Evolutionary conservation across 768 basidiomycete genomes (phyloP).

Genomic region (Strobilomyces dryophilus): DNA sequence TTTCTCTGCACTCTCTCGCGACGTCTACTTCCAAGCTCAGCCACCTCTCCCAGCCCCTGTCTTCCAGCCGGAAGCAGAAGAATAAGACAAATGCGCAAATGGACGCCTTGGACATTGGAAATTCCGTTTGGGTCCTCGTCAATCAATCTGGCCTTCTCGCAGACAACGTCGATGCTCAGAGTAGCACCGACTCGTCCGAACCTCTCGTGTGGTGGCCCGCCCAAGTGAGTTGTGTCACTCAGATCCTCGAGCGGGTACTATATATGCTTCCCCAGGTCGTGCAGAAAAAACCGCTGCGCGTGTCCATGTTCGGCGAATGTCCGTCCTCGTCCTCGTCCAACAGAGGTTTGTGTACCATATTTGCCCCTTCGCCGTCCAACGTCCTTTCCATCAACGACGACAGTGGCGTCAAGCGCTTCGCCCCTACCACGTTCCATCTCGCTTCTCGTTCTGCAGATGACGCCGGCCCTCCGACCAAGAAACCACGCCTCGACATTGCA

Average conservation of each 20-base stretch:
- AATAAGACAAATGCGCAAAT: constrained; percentile 1
- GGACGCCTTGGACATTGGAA: constrained; percentile 29
- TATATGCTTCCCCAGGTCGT: constrained; percentile 20
- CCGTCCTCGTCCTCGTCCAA: constrained; percentile 23
- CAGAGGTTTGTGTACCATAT: constrained; percentile 25
- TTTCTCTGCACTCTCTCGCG: constrained; percentile 9
- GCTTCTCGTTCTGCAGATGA: constrained; percentile 4
- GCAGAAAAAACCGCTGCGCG: constrained; percentile 25
- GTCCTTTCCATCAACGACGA: constrained; percentile 37
- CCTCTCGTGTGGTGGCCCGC: constrained; percentile 67
- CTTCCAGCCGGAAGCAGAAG: constrained; percentile 20
- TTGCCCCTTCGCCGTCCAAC: constrained; percentile 35
- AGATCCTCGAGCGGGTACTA: not conserved
- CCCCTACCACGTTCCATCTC: constrained; percentile 32
- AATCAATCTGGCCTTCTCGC: constrained; percentile 36
- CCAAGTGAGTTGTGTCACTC: constrained; percentile 40
- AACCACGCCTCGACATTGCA: constrained; percentile 34
- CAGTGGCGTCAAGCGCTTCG: constrained; percentile 41
- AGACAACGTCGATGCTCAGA: constrained; percentile 25
- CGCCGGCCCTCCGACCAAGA: constrained; percentile 41
- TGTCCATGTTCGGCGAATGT: constrained; percentile 30
- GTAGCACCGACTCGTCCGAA: constrained; percentile 16
- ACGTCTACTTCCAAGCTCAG: constrained; percentile 9
- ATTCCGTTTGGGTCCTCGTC: constrained; percentile 52
- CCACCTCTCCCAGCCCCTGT: constrained; percentile 18